Conservation (phyloP, 2,329 filamentous ascomycete genomes). For the Stachybotrys elegans region DNA sequence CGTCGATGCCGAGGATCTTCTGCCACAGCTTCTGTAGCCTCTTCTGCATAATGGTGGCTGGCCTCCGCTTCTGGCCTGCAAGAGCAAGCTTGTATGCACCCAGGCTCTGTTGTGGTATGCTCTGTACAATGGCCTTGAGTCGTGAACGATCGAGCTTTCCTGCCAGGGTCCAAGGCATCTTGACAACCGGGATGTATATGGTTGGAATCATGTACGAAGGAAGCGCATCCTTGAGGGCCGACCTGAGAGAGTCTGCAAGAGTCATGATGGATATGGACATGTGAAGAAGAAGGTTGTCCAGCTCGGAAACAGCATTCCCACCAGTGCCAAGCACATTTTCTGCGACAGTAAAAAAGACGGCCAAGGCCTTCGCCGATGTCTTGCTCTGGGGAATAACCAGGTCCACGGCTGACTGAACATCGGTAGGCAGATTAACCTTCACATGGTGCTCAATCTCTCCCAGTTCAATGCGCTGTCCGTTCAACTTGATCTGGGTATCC, state of each 20-base stretch:
- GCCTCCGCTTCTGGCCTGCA: constrained; percentile 19
- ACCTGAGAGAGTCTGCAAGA: constrained; percentile 10
- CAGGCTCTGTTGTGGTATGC: constrained; percentile 7
- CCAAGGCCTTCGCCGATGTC: constrained; percentile 11
- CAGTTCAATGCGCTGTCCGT: constrained; percentile 54
- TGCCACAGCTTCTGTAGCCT: constrained; percentile 28
- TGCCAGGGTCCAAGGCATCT: constrained; percentile 35
- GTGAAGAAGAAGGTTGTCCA: constrained; percentile 2
- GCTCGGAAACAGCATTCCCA: neutral
- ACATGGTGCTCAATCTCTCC: constrained; percentile 42
- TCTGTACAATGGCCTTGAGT: constrained; percentile 15
- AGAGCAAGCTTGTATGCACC: constrained; percentile 11
- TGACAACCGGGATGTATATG: constrained; percentile 31
- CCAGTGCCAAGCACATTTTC: neutral
- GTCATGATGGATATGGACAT: constrained; percentile 7
- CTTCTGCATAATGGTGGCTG: constrained; percentile 28
- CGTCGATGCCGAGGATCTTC: constrained; percentile 23
- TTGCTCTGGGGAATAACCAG: constrained; percentile 33
- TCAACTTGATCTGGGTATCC: constrained; percentile 57
- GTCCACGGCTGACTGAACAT: constrained; percentile 39
- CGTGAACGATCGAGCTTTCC: constrained; percentile 40
- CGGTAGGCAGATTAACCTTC: constrained; percentile 30
- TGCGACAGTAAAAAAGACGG: constrained; percentile 12
- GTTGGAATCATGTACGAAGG: constrained; percentile 36
- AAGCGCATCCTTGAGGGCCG: constrained; percentile 3